A percentile compares a stretch with the other conserved stretches of the same genome.
These are phyloP conservation scores for Hyaloscypha variabilis DNA, from an alignment of 495 filamentous ascomycete species.

Conservation along the genomic window DNA sequence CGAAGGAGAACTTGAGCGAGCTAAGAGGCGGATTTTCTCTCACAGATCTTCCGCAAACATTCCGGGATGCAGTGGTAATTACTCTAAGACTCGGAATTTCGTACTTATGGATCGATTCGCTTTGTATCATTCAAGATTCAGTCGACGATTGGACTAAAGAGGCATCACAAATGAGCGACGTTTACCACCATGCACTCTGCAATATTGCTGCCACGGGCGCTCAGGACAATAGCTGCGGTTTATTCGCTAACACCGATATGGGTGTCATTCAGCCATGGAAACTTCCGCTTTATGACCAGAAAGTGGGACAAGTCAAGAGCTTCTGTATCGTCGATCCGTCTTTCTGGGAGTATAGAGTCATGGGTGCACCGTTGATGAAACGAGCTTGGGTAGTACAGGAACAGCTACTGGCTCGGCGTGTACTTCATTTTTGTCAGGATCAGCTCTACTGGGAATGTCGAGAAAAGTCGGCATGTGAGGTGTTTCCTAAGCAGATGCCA, in stretches of 20 bases:
- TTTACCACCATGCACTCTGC: neutral
- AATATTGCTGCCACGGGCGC: neutral
- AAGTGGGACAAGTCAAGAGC: no score
- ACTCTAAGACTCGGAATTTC: neutral
- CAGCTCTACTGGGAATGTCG: neutral
- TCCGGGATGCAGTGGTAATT: neutral
- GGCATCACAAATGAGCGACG: neutral
- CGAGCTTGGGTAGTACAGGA: neutral
- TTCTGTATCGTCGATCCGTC: no score
- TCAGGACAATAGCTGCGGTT: neutral
- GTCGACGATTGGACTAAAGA: neutral
- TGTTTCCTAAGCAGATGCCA: neutral
- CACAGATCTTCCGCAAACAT: neutral
- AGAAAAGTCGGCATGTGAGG: neutral
- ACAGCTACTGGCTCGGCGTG: neutral
- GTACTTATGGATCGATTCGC: neutral
- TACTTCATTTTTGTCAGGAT: neutral
- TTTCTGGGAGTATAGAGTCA: no score
- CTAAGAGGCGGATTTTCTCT: neutral
- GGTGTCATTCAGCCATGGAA: no score
- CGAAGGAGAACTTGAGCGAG: neutral
- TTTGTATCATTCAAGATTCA: neutral
- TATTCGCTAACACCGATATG: no score
- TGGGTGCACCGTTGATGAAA: no score
- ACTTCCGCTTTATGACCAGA: no score